A percentile compares a stretch with the other conserved stretches of the same genome.
Conservation (phyloP, 2,329 filamentous ascomycete species). For the Hymenoscyphus fraxineus region DNA sequence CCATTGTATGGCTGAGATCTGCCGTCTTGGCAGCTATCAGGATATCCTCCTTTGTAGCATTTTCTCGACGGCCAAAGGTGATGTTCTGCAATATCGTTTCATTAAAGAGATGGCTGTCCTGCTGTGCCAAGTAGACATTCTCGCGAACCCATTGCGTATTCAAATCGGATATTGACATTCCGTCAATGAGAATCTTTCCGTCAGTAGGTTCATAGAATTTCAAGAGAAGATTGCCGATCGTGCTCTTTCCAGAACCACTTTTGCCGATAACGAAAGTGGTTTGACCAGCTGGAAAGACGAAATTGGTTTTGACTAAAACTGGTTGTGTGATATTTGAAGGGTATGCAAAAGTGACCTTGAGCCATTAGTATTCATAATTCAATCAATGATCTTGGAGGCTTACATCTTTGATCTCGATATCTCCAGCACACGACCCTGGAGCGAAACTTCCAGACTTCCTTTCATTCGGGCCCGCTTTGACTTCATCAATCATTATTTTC, state of each 20-base stretch:
- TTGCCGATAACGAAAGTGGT: constrained; percentile 78
- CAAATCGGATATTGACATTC: constrained; percentile 55
- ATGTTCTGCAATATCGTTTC: constrained; percentile 78
- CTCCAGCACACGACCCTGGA: constrained; percentile 53
- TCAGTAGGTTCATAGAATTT: constrained; percentile 67
- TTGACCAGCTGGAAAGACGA: constrained; percentile 69
- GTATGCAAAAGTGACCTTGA: constrained; percentile 77
- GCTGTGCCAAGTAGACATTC: constrained; percentile 78
- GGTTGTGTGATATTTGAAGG: constrained; percentile 60
- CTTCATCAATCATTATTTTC: constrained; percentile 41
- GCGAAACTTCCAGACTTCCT: constrained; percentile 31
- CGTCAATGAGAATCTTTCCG: constrained; percentile 69
- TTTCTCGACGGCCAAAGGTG: constrained; percentile 59
- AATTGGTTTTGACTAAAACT: constrained; percentile 58
- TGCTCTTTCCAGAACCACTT: constrained; percentile 92
- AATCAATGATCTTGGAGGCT: constrained; percentile 27
- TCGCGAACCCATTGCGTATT: constrained; percentile 69
- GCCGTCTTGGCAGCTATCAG: constrained; percentile 61
- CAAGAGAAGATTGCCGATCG: constrained; percentile 73
- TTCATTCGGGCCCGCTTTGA: constrained; percentile 27
- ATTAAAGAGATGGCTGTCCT: constrained; percentile 76
- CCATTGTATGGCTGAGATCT: constrained; percentile 64
- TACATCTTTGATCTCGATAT: constrained; percentile 68
- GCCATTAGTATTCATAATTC: constrained; percentile 13
- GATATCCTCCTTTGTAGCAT: constrained; percentile 54